Evolutionary conservation across 352 stramenopile species (phyloP).

Genomic region (Blastocystis sp.): DNA sequence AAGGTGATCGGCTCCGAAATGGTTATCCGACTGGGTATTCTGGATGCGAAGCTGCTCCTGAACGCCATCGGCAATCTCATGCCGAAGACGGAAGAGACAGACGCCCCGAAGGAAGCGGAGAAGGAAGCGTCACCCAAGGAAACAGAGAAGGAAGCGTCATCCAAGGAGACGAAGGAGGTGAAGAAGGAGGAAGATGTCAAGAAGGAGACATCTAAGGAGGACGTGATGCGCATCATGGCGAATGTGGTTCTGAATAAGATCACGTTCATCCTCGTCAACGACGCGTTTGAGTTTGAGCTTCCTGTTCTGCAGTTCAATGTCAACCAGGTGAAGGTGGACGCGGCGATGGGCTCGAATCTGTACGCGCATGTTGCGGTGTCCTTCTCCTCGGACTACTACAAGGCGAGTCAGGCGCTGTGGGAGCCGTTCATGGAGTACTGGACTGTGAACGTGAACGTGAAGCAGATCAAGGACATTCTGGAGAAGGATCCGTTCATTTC

Average conservation of each 20-base stretch:
- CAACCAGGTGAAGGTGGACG: conserved; percentile 37
- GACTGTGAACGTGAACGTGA: conserved; percentile 27
- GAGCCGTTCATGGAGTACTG: conserved; percentile 56
- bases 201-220: background rate
- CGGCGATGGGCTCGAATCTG: conserved; percentile 19
- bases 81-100: conserved; percentile 1
- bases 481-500: conserved; percentile 10
- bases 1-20: background rate
- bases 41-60: conserved; percentile 47
- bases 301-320: conserved; percentile 47
- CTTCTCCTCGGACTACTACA: conserved; percentile 48
- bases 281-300: conserved; percentile 19
- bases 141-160: background rate
- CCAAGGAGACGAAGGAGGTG: background rate
- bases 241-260: conserved; percentile 50
- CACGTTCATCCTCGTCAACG: conserved; percentile 49
- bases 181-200: background rate
- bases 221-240: conserved; percentile 9
- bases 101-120: background rate
- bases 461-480: conserved; percentile 29
- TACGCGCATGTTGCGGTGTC: background rate
- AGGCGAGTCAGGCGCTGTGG: conserved; percentile 38
- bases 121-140: background rate
- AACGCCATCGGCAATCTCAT: conserved; percentile 37
- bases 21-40: conserved; percentile 31